phyloP scores from a whole-genome alignment of 176 grass and related monocot genomes.

The Olyra latifolia region DNA sequence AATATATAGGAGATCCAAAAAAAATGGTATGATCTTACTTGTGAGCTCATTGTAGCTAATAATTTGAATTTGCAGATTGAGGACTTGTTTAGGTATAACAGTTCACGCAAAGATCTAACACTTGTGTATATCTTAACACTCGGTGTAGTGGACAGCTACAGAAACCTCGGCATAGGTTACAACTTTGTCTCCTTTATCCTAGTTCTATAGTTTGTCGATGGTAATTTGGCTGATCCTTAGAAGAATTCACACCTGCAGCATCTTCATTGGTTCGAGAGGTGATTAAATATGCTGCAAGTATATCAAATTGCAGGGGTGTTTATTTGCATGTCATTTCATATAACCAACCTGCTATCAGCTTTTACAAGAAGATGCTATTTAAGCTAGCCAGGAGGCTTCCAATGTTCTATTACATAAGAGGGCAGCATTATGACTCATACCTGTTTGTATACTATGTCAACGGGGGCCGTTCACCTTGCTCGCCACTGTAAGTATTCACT shows the following conservation, averaged over 20 bases:
- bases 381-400: constrained; percentile 79
- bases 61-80: constrained; percentile 63
- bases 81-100: constrained; percentile 88
- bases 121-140: constrained; percentile 90
- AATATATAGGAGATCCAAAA: background rate
- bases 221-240: constrained; percentile 13
- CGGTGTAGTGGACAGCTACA: constrained; percentile 82
- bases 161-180: constrained; percentile 89
- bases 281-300: constrained; percentile 91
- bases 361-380: constrained; percentile 98
- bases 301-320: constrained; percentile 84
- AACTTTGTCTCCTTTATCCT: constrained; percentile 20
- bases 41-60: constrained; percentile 29
- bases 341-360: constrained; percentile 91
- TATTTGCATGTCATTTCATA: constrained; percentile 99
- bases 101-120: constrained; percentile 66
- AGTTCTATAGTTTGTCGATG: constrained; percentile 26
- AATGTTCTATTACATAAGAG: constrained; percentile 95
- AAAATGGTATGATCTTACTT: constrained; percentile 19
- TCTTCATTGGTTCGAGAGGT: constrained; percentile 86
- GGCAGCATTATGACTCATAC: constrained; percentile 88
- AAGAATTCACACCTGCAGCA: constrained; percentile 57
- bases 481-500: constrained; percentile 77
- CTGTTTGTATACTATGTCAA: constrained; percentile 96
- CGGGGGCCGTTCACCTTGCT: constrained; percentile 73